Base-by-base conservation (phyloP, 805 yeast species). In the Candida oleophila region DNA sequence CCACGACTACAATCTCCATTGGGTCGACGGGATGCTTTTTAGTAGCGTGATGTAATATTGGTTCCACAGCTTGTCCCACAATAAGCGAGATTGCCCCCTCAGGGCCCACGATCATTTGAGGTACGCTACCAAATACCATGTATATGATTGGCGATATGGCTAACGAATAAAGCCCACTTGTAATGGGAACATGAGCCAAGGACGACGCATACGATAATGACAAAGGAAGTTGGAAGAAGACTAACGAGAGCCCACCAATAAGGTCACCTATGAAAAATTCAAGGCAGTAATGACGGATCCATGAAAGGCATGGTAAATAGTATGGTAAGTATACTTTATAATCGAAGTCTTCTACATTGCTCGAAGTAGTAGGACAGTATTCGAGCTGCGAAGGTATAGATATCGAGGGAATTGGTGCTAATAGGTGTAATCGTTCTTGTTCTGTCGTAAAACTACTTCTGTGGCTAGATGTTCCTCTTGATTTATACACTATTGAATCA, bases 161-260 rank as follows among this genome's bases (percentile, higher is more conserved):
- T 37, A 72, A 54, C 0, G 76, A 69, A 38, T 62, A 57, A 15
- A 72, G 55, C 0, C 76, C 77, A 40, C 69, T 65, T 7, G 67
- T 51, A 2, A 71, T 69, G 0, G 77, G 76, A 1, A 70, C 75
- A 46, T 72, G 69, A 2, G 76, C 77, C 45, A 72, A 59, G 0
- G 76, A 62, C 2, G 68, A 63, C 12, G 76, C 68, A 48, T 70
- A 72, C 2, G 76, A 70, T 16, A 72, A 50, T 4, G 90, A 85
- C 45, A 92, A 70, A 1, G 99, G 98, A 42, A 92, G 81, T 62
- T 91, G 97, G 65, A 90, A 92, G 3, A 94, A 85, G 0, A 96
- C 97, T 32, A 91, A 64, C 0, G 97, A 83, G 3, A 89, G 57
- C 0, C 99, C 98, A 2, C 97, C 96, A 15, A 85, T 65, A 7